Evolutionary conservation across 192 early-diverging fungal species (phyloP).

Genomic region (Coemansia guatemalensis): DNA sequence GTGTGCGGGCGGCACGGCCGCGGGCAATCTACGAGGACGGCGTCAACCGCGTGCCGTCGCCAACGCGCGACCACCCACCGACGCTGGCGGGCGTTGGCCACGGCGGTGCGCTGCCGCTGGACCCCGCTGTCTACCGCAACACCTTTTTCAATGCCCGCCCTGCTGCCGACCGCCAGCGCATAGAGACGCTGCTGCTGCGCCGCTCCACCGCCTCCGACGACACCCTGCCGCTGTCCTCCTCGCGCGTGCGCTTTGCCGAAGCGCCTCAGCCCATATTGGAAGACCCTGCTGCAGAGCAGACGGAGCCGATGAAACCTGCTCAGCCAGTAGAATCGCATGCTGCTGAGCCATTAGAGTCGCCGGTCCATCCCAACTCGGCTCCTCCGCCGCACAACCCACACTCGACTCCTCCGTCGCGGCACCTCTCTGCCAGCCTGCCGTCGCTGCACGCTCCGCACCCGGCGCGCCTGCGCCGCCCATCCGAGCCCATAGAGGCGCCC

Average conservation of each 20-base stretch:
- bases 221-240: background rate
- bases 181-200: constrained; percentile 14
- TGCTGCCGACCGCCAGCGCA: constrained; percentile 16
- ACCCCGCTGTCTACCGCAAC: constrained; percentile 41
- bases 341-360: background rate
- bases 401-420: no score
- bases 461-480: background rate
- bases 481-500: background rate
- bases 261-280: background rate
- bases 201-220: background rate
- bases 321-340: background rate
- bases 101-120: constrained; percentile 20
- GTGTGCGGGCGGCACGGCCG: constrained; percentile 6
- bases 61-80: constrained; percentile 29
- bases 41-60: constrained; percentile 18
- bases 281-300: background rate
- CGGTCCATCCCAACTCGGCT: background rate
- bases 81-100: constrained; percentile 27
- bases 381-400: no score
- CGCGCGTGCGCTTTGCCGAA: background rate
- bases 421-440: background rate
- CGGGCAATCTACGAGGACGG: constrained; percentile 30
- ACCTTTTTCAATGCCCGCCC: constrained; percentile 43
- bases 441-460: background rate
- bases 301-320: no score